Conservation (phyloP, 768 basidiomycete species). For the Mycena amicta region DNA sequence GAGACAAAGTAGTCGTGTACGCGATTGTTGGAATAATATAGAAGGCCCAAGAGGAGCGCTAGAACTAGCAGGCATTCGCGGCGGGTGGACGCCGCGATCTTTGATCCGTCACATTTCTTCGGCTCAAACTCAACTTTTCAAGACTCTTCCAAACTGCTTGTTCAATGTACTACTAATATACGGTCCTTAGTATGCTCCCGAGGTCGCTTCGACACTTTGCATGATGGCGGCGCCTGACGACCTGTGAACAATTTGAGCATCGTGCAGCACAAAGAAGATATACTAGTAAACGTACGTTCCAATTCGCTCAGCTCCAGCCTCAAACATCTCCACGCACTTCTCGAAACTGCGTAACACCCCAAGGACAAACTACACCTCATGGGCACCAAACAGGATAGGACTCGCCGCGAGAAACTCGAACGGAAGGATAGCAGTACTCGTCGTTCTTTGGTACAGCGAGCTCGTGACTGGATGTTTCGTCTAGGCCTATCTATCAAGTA, state of each 20-base stretch:
- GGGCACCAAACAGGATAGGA: background rate
- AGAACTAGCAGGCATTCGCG: slow-evolving; percentile 58
- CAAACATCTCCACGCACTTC: slow-evolving; percentile 48
- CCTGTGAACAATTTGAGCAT: slow-evolving; percentile 11
- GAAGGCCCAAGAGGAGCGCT: slow-evolving; percentile 48
- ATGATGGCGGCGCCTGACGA: slow-evolving; percentile 32
- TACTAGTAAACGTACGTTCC: slow-evolving; percentile 54
- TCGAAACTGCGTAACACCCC: slow-evolving; percentile 47
- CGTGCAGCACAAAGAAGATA: background rate
- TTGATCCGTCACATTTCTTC: background rate
- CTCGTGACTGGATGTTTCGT: background rate
- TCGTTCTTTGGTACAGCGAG: background rate
- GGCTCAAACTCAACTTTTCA: too few species aligned
- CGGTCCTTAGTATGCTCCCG: slow-evolving; percentile 22
- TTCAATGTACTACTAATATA: too few species aligned
- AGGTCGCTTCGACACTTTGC: slow-evolving; percentile 19
- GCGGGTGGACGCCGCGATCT: slow-evolving; percentile 46
- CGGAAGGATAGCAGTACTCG: background rate
- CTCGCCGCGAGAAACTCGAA: background rate
- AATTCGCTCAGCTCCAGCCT: slow-evolving; percentile 53
- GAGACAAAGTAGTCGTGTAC: slow-evolving; percentile 5
- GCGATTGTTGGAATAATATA: slow-evolving; percentile 42
- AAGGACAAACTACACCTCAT: background rate
- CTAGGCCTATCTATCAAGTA: background rate
- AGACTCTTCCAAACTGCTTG: slow-evolving; percentile 3